Evolutionary conservation across 495 filamentous ascomycete species (phyloP).

Genomic region (Symbiotaphrina buchneri): DNA sequence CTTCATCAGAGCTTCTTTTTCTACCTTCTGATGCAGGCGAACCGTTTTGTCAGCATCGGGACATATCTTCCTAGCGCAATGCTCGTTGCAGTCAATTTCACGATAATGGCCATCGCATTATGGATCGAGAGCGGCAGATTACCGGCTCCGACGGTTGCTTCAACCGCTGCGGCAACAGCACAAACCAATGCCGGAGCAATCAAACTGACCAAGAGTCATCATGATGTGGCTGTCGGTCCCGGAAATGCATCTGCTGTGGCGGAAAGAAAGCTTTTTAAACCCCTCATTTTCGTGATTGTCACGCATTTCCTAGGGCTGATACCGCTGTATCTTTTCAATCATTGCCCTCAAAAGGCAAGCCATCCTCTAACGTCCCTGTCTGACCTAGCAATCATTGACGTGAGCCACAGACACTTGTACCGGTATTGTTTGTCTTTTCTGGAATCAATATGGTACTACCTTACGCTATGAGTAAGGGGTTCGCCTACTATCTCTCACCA

Average conservation of each 20-base stretch:
- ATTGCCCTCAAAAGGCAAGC: slow-evolving; percentile 39
- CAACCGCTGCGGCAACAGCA: not conserved
- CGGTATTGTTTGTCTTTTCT: slow-evolving; percentile 35
- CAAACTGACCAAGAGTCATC: slow-evolving; percentile 3
- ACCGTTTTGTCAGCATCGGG: slow-evolving; percentile 91
- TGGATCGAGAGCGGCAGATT: slow-evolving; percentile 67
- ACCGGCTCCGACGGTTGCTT: not conserved
- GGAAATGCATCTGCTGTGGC: slow-evolving; percentile 9
- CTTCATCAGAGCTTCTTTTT: slow-evolving; percentile 99
- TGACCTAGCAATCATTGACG: no score
- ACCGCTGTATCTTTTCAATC: slow-evolving; percentile 77
- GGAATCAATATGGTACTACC: slow-evolving; percentile 36
- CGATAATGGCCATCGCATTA: slow-evolving; percentile 77
- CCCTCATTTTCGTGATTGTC: slow-evolving; percentile 44
- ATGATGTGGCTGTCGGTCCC: slow-evolving; percentile 12
- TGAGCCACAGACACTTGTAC: no score
- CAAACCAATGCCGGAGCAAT: not conserved
- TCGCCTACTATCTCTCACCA: slow-evolving; percentile 17
- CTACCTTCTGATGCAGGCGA: slow-evolving; percentile 75
- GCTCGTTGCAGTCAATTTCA: slow-evolving; percentile 84
- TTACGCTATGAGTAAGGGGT: slow-evolving; percentile 16
- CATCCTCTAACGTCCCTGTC: no score
- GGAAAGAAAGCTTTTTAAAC: slow-evolving; percentile 61
- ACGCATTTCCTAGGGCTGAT: slow-evolving; percentile 60
- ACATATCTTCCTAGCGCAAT: slow-evolving; percentile 95